Percentiles rank a stretch among this genome's conserved stretches.
Evolutionary conservation across 768 basidiomycete species (phyloP).

Genomic region (Mycena belliarum): DNA sequence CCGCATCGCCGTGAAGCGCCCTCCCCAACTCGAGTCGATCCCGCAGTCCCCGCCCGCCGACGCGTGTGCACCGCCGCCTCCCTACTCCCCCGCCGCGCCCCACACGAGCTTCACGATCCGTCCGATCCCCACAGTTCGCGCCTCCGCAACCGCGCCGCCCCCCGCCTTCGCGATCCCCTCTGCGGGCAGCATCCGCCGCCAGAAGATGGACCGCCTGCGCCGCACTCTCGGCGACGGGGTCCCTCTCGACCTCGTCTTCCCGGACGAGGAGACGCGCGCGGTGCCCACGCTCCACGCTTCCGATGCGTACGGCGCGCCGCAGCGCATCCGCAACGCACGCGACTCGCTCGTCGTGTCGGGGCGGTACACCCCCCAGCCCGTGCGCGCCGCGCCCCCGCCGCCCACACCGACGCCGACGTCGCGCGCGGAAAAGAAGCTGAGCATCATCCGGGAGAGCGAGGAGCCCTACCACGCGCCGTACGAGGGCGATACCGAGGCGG

Average conservation of each 20-base stretch:
- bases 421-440: conserved; percentile 17
- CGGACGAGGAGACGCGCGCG: conserved; percentile 24
- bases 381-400: conserved; percentile 4
- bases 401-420: not conserved
- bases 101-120: conserved; percentile 25
- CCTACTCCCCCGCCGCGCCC: conserved; percentile 12
- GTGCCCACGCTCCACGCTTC: no score
- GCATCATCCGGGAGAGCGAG: conserved; percentile 20
- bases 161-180: conserved; percentile 45
- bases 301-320: conserved; percentile 1
- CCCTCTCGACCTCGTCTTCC: conserved; percentile 63
- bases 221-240: conserved; percentile 65
- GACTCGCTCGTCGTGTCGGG: conserved; percentile 13
- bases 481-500: conserved; percentile 19
- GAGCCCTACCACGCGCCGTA: conserved; percentile 13
- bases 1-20: conserved; percentile 1
- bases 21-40: conserved; percentile 19
- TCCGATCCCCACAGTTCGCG: conserved; percentile 22
- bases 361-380: not conserved
- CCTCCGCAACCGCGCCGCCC: conserved; percentile 29
- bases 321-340: conserved; percentile 18
- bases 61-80: conserved; percentile 11
- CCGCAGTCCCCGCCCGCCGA: conserved; percentile 18
- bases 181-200: conserved; percentile 41
- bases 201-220: conserved; percentile 65